Percentiles rank a stretch among this genome's conserved stretches.
These are phyloP conservation scores for Saururus chinensis DNA, from an alignment of 164 flowering plant genomes.

Conservation along the genomic window DNA sequence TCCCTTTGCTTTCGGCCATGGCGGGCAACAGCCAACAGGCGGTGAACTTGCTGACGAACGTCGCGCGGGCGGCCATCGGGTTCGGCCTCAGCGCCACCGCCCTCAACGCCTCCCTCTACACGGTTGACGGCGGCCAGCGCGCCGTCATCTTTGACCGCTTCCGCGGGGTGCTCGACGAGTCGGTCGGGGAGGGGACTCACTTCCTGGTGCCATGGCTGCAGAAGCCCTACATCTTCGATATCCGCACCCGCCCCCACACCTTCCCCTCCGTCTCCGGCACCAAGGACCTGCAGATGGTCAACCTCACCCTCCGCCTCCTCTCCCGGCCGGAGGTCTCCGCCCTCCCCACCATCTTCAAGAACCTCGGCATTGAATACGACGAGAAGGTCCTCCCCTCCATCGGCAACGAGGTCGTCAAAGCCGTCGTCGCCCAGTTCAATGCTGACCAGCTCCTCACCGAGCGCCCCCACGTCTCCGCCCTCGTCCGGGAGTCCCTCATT, in stretches of 20 bases:
- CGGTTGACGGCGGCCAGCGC: conserved; percentile 54
- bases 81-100: conserved; percentile 47
- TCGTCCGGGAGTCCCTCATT: conserved; percentile 46
- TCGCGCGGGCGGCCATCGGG: conserved; percentile 56
- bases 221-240: conserved; percentile 72
- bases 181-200: conserved; percentile 78
- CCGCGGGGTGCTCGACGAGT: conserved; percentile 63
- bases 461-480: conserved; percentile 72
- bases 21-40: conserved; percentile 43
- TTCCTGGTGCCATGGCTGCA: conserved; percentile 77
- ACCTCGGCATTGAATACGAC: conserved; percentile 75
- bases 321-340: conserved; percentile 55
- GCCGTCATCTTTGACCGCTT: conserved; percentile 63
- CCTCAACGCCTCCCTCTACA: conserved; percentile 55
- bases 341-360: conserved; percentile 57
- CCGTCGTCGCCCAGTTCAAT: conserved; percentile 84
- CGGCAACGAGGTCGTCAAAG: conserved; percentile 78
- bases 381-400: conserved; percentile 86
- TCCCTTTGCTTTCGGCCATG: not conserved
- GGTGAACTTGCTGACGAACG: conserved; percentile 43
- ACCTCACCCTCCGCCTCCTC: conserved; percentile 67
- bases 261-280: conserved; percentile 82
- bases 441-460: conserved; percentile 91
- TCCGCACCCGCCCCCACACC: conserved; percentile 74
- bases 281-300: conserved; percentile 88